phyloP scores from a whole-genome alignment of 2,329 filamentous ascomycete species.

The Ascochyta viciae-villosae region DNA sequence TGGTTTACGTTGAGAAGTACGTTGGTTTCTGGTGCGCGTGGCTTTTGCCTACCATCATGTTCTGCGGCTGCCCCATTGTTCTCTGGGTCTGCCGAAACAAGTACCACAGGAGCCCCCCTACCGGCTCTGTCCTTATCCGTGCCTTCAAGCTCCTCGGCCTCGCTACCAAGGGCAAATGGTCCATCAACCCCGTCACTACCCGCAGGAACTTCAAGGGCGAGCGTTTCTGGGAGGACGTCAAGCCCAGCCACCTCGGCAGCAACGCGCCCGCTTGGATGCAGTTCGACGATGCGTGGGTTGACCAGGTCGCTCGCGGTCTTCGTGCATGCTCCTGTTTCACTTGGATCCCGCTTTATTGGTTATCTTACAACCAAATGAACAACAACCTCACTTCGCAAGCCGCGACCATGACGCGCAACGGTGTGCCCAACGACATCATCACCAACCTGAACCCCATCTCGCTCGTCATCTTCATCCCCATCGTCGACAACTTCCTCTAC shows the following conservation, averaged over 20 bases:
- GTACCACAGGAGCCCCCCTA: conserved; percentile 70
- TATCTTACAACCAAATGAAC: conserved; percentile 62
- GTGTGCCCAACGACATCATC: conserved; percentile 64
- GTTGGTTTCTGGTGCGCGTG: conserved; percentile 78
- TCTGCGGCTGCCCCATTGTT: conserved; percentile 67
- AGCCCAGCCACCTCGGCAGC: conserved; percentile 67
- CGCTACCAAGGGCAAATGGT: conserved; percentile 70
- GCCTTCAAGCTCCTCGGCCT: conserved; percentile 67
- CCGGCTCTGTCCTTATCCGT: conserved; percentile 74
- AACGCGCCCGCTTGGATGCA: conserved; percentile 76
- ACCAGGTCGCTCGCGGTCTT: conserved; percentile 54
- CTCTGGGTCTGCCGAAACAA: conserved; percentile 65
- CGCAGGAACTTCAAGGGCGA: conserved; percentile 65
- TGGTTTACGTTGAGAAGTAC: conserved; percentile 79
- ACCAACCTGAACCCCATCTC: conserved; percentile 62
- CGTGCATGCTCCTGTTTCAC: conserved; percentile 59
- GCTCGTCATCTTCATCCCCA: conserved; percentile 62
- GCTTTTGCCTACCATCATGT: conserved; percentile 70
- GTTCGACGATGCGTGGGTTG: conserved; percentile 83
- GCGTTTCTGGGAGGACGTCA: conserved; percentile 71
- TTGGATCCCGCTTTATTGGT: conserved; percentile 56
- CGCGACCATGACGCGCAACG: conserved; percentile 60
- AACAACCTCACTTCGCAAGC: conserved; percentile 64
- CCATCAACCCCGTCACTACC: conserved; percentile 65
- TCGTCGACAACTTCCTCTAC: conserved; percentile 62